These are phyloP conservation scores for Paulinella micropora DNA, from an alignment of 78 protist species.

Conservation along the genomic window DNA sequence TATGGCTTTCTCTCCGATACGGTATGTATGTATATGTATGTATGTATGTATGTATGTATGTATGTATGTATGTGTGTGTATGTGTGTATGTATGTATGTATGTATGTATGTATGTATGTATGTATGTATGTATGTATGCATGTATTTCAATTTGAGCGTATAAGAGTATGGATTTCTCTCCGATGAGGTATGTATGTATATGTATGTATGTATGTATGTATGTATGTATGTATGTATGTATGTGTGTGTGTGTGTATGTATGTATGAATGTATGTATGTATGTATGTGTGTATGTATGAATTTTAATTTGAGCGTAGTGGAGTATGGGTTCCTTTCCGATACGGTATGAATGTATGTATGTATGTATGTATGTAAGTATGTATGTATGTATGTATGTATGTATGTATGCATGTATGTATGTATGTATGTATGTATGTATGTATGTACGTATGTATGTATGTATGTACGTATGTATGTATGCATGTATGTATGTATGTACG, in stretches of 20 bases:
- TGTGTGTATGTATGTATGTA: neutral
- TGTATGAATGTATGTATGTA: neutral
- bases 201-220: neutral
- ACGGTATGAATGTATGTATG: too few relatives aligned
- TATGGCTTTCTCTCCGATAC: neutral
- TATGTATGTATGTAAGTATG: neutral
- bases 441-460: neutral
- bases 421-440: neutral
- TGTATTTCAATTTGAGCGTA: too few relatives aligned
- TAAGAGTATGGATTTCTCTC: neutral
- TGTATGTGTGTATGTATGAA: neutral
- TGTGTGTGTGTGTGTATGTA: neutral
- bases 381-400: neutral
- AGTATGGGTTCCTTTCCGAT: too few relatives aligned
- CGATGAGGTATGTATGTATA: too few relatives aligned
- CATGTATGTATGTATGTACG: neutral
- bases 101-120: neutral
- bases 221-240: neutral
- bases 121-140: neutral
- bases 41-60: neutral
- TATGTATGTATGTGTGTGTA: neutral
- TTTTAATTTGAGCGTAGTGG: neutral
- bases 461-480: neutral
- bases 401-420: neutral
- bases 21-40: neutral